A percentile compares a stretch with the other conserved stretches of the same genome.
Conservation (phyloP, 176 grass and related monocot genomes). For the Carex cristatella region DNA sequence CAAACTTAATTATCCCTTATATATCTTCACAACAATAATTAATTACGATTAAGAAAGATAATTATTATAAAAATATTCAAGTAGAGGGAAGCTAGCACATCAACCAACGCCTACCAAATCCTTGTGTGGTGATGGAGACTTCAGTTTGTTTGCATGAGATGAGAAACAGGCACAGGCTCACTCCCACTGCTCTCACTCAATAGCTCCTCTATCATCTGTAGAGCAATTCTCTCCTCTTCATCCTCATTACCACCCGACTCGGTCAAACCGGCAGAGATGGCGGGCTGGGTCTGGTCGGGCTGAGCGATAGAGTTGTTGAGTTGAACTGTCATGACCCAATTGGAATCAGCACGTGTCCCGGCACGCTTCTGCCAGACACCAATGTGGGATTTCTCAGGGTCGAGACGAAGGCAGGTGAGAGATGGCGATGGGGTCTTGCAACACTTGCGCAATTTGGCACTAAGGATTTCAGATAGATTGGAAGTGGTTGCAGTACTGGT, state of each 20-base stretch:
- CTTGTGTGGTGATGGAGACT: conserved; percentile 42
- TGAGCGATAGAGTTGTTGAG: conserved; percentile 47
- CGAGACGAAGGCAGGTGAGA: conserved; percentile 94
- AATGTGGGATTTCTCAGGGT: conserved; percentile 97
- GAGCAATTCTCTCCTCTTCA: conserved; percentile 79
- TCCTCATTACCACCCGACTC: conserved; percentile 34
- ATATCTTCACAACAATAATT: conserved; percentile 32
- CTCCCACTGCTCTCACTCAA: conserved; percentile 49
- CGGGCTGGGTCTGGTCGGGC: conserved; percentile 4
- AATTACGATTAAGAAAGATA: conserved; percentile 46
- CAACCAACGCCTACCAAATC: conserved; percentile 47
- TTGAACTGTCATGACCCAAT: conserved; percentile 98
- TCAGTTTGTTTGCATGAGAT: conserved; percentile 40
- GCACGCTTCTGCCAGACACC: conserved; percentile 99
- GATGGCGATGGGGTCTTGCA: conserved; percentile 91
- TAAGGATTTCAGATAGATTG: conserved; percentile 85
- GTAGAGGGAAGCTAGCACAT: conserved; percentile 35
- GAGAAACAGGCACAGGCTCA: conserved; percentile 47
- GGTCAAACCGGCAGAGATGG: conserved; percentile 28
- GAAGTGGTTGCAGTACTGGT: neutral
- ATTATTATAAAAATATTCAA: conserved; percentile 17
- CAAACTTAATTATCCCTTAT: conserved; percentile 28
- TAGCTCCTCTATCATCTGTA: conserved; percentile 99
- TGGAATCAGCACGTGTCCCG: conserved; percentile 77
- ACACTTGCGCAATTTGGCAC: conserved; percentile 92